Base-by-base conservation (phyloP, 1,284 basidiomycete species). In the Phellopilus nigrolimitatus region DNA sequence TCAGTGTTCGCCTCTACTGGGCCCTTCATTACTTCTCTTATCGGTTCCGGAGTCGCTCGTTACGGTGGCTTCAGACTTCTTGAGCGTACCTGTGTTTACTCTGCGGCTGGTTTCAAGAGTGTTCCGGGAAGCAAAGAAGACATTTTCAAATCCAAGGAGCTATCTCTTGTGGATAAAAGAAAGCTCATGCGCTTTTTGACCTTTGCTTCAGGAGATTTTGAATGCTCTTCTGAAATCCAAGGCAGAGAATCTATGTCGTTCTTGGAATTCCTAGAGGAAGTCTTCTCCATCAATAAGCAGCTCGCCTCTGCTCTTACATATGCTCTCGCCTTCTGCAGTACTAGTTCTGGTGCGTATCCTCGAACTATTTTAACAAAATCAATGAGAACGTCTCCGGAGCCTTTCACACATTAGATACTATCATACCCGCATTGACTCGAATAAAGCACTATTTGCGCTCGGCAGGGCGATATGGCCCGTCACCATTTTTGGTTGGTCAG, bases 111-210 rank as follows among this genome's bases (percentile, higher is more conserved):
- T 37, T 70, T 87, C 33, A 78, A 77, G 58, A 74, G 70, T 41
- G 95, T 98, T 0, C 95, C 95, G 0, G 83, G 85, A 24, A 90
- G 82, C 69, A 98, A 97, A 66, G 93, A 95, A 66, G 90, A 93
- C 55, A 80, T 99, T 19, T 97, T 99, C 77, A 93, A 89, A 69
- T 85, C 82, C 67, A 84, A 84, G 62, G 74, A 73, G 3, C 78
- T 97, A 10, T 76, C 76, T 3, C 74, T 98, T 4, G 66, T 95
- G 30, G 91, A 95, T 56, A 99, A 98, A 70, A 75, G 95, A 37
- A 77, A 87, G 33, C 71, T 99, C 33, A 98, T 98, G 90, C 91
- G 95, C 57, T 91, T 97, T 59, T 70, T 99, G 30, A 76, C 84
- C 61, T 94, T 91, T 62, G 86, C 87, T 33, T 76, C 78, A 0